phyloP scores from a whole-genome alignment of 1,284 basidiomycete genomes.

The Marasmius oreades region DNA sequence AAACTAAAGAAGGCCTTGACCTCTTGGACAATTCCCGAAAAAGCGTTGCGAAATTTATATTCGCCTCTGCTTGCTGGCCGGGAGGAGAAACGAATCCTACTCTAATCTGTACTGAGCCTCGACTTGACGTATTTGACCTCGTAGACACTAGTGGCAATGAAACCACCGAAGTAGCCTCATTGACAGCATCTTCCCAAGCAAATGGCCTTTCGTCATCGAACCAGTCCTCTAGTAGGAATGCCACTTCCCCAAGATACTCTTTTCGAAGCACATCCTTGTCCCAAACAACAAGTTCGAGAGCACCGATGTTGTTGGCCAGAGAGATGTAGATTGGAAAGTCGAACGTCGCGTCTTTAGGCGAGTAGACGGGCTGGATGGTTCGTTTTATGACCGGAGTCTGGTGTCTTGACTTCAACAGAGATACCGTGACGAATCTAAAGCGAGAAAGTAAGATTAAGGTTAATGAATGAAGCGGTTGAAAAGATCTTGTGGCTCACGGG shows the following conservation, averaged over 20 bases:
- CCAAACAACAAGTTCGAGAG: conserved; percentile 88
- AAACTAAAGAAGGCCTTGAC: conserved; percentile 63
- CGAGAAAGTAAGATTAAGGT: background rate
- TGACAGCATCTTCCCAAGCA: conserved; percentile 53
- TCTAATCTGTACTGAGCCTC: conserved; percentile 69
- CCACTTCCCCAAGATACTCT: conserved; percentile 91
- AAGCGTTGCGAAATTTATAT: conserved; percentile 48
- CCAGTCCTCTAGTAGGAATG: conserved; percentile 79
- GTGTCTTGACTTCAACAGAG: conserved; percentile 61
- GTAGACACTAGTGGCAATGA: conserved; percentile 63
- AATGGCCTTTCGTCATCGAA: conserved; percentile 48
- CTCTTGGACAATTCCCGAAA: conserved; percentile 65
- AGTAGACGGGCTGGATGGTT: conserved; percentile 74
- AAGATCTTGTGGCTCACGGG: conserved; percentile 49
- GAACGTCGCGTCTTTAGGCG: conserved; percentile 75
- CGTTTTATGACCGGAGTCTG: conserved; percentile 82
- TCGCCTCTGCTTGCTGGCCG: conserved; percentile 25
- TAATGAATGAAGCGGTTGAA: conserved; percentile 5
- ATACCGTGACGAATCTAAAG: conserved; percentile 69
- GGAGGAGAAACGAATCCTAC: conserved; percentile 72
- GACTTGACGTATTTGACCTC: conserved; percentile 52
- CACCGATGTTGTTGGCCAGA: conserved; percentile 69
- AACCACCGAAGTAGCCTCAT: conserved; percentile 42
- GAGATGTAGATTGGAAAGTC: conserved; percentile 82
- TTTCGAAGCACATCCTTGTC: conserved; percentile 86